Base-by-base conservation (phyloP, 257 asterid species). In the Mentha longifolia region DNA sequence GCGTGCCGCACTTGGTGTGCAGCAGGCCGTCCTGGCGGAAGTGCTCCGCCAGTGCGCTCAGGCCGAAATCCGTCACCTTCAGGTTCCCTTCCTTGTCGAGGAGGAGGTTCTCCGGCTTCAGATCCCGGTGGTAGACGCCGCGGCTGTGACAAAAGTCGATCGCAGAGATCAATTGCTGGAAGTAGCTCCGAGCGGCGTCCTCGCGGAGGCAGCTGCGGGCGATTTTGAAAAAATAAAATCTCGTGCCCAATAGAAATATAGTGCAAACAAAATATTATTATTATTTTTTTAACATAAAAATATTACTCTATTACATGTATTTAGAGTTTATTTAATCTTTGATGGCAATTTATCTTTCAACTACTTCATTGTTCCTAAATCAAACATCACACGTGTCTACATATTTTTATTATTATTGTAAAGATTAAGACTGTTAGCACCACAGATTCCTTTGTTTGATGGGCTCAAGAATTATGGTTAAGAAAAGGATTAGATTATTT, bases 1-100 rank as follows among this genome's bases (percentile, higher is more conserved):
- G 82, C 64, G 85, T 81, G 0, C 82, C 83, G 43, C 83, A 78
- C 4, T 77, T 72, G 19, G 86, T 82, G 74, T 82, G 86, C 58
- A 78, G 49, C 43, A 82, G 65, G 3, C 86, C 86, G 46, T 82
- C 86, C 62, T 80, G 75, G 6, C 75, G 42, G 61, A 80, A 65
- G 13, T 80, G 85, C 0, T 80, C 80, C 9, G 82, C 14, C 37
- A 80, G 61, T 9, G 85, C 82, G 14, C 82, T 80, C 12, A 80
- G 62, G 7, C 85, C 80, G 63, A 80, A 80, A 69, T 80, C 82
- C 6, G 82, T 73, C 19, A 80, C 82, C 20, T 80, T 80, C 0
- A 80, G 79, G 60, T 80, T 70, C 58, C 85, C 85, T 0, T 77
- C 73, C 20, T 77, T 82, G 51, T 80, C 85, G 17, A 80, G 71